Evolutionary conservation across 345 rosid species (phyloP), one percentile per base, ranked within the genome.

Genomic region (Xanthoceras sorbifolium): DNA sequence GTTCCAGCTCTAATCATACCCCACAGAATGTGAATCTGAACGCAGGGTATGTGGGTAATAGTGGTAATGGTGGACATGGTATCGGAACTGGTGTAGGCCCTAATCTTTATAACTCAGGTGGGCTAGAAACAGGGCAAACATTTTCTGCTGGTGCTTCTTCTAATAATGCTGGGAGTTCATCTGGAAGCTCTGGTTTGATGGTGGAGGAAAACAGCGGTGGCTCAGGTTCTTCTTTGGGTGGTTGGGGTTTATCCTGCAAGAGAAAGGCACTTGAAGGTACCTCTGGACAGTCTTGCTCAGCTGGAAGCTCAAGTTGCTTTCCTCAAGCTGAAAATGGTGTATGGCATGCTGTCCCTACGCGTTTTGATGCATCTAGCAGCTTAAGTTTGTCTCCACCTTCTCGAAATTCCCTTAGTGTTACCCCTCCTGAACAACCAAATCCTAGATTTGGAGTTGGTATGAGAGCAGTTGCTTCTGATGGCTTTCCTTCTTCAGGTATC

Each of bases 221-320:
- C 68, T 79, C 91, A 3, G 84, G 87, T 63, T 83, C 93, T 65
- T 82, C 97, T 40, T 66, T 88, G 69, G 90, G 89, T 67, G 77
- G 84, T 80, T 90, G 95, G 95, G 92, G 94, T 69, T 80, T 81
- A 64, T 93, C 98, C 40, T 89, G 97, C 94, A 93, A 94, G 84
- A 89, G 98, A 87, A 94, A 86, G 85, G 90, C 95, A 67, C 89
- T 90, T 78, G 97, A 94, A 82, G 97, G 95, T 78, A 80, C 89
- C 55, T 87, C 97, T 44, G 87, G 89, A 79, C 90, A 78, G 64
- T 84, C 91, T 59, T 87, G 81, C 79, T 76, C 87, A 22, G 84
- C 84, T 54, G 90, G 83, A 77, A 88, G 88, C 76, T 86, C 94
- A 59, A 82, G 88, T 80, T 77, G 81, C 77, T 67, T 79, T 82